These are phyloP conservation scores for Xerocomellus intermedius DNA, from an alignment of 768 basidiomycete species.

Conservation along the genomic window DNA sequence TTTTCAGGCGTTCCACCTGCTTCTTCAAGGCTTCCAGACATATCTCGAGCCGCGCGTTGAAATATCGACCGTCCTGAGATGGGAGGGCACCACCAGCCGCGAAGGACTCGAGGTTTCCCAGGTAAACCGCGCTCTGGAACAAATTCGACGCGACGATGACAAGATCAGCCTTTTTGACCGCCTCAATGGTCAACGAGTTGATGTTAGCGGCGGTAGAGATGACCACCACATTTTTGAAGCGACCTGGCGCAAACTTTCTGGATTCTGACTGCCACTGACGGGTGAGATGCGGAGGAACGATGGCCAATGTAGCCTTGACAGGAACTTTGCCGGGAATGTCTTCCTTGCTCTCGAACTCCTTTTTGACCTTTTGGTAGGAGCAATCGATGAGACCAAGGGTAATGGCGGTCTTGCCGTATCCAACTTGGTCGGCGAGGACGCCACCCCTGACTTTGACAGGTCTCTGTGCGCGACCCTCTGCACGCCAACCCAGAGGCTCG, in stretches of 20 bases:
- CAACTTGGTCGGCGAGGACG: slow-evolving; percentile 93
- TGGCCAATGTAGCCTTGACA: slow-evolving; percentile 76
- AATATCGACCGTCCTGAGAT: slow-evolving; percentile 81
- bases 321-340: slow-evolving; percentile 59
- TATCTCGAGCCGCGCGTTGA: slow-evolving; percentile 76
- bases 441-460: slow-evolving; percentile 78
- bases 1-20: slow-evolving; percentile 69
- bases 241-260: slow-evolving; percentile 64
- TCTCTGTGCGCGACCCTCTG: slow-evolving; percentile 86
- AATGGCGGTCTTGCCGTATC: slow-evolving; percentile 96
- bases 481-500: slow-evolving; percentile 86
- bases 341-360: slow-evolving; percentile 55
- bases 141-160: slow-evolving; percentile 83
- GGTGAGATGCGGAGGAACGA: slow-evolving; percentile 89
- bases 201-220: slow-evolving; percentile 69
- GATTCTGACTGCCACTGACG: slow-evolving; percentile 90
- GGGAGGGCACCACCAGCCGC: slow-evolving; percentile 70
- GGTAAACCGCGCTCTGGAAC: slow-evolving; percentile 76
- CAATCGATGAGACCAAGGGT: slow-evolving; percentile 87
- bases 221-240: slow-evolving; percentile 51
- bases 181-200: slow-evolving; percentile 69
- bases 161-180: slow-evolving; percentile 79
- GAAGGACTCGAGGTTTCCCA: slow-evolving; percentile 71
- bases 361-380: slow-evolving; percentile 50
- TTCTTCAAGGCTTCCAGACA: slow-evolving; percentile 52